A percentile compares a stretch with the other conserved stretches of the same genome.
Evolutionary conservation across 352 stramenopile species (phyloP).

Genomic region (Lagenidium sp.): DNA sequence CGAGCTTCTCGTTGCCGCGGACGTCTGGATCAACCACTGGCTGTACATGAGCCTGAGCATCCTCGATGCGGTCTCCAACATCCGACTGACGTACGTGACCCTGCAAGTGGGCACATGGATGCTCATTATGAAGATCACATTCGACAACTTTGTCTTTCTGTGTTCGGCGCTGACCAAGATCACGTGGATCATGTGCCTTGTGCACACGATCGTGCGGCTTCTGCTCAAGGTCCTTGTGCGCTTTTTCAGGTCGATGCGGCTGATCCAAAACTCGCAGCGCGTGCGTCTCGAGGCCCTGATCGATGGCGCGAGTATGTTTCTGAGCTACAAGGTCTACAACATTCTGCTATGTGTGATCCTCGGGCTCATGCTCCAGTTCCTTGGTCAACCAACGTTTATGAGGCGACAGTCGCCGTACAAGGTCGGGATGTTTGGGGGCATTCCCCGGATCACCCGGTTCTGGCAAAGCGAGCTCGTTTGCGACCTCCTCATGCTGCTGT

Average conservation of each 20-base stretch:
- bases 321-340: constrained; percentile 41
- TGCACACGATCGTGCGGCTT: constrained; percentile 13
- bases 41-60: constrained; percentile 31
- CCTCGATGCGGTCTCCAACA: constrained; percentile 19
- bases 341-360: constrained; percentile 22
- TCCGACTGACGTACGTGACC: constrained; percentile 22
- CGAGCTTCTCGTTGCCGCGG: constrained; percentile 16
- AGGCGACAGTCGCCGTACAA: constrained; percentile 11
- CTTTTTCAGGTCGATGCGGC: constrained; percentile 54
- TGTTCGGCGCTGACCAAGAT: constrained; percentile 19
- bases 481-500: constrained; percentile 24
- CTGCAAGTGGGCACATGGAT: constrained; percentile 23
- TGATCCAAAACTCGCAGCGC: constrained; percentile 7
- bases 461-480: constrained; percentile 37
- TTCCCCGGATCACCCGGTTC: constrained; percentile 21
- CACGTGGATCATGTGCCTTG: constrained; percentile 27
- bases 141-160: constrained; percentile 28
- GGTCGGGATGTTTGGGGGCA: constrained; percentile 17
- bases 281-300: constrained; percentile 20
- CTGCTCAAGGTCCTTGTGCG: constrained; percentile 8
- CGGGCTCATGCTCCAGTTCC: constrained; percentile 13
- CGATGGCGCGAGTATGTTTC: constrained; percentile 19
- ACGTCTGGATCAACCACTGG: constrained; percentile 39
- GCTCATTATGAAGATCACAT: constrained; percentile 13
- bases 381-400: constrained; percentile 25